Conservation (phyloP, 495 filamentous ascomycete genomes). For the Hapsidospora chrysogenum region DNA sequence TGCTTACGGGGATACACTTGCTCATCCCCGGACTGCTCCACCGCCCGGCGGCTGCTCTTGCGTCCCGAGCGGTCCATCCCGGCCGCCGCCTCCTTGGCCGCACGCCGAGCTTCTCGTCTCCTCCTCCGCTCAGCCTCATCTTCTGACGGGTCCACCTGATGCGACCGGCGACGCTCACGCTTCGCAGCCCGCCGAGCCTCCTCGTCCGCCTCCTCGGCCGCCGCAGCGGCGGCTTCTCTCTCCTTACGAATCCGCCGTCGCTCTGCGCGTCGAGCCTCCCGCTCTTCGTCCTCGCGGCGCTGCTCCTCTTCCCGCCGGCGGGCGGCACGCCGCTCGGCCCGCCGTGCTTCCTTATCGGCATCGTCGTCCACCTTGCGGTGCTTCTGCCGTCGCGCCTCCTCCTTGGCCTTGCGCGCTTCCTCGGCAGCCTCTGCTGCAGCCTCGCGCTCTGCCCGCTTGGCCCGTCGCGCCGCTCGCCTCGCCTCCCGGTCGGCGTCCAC, state of each 20-base stretch:
- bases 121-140: slow-evolving; percentile 35
- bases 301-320: slow-evolving; percentile 26
- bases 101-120: slow-evolving; percentile 27
- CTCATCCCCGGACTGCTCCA: slow-evolving; percentile 17
- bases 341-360: slow-evolving; percentile 25
- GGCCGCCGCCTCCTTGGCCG: slow-evolving; percentile 13
- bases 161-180: slow-evolving; percentile 16
- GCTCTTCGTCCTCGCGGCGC: slow-evolving; percentile 19
- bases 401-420: slow-evolving; percentile 24
- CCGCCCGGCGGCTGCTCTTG: slow-evolving; percentile 13
- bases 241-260: slow-evolving; percentile 24
- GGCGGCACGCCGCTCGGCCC: slow-evolving; percentile 30
- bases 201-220: slow-evolving; percentile 21
- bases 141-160: slow-evolving; percentile 12
- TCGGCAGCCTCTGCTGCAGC: slow-evolving; percentile 30
- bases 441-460: slow-evolving; percentile 28
- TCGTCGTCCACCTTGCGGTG: slow-evolving; percentile 26
- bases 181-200: slow-evolving; percentile 28
- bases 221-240: slow-evolving; percentile 17
- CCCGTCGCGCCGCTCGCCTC: slow-evolving; percentile 32
- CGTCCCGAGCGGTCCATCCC: slow-evolving; percentile 6
- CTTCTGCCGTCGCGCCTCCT: slow-evolving; percentile 23
- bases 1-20: slow-evolving; percentile 27
- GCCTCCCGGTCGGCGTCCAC: slow-evolving; percentile 35
- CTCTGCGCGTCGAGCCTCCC: slow-evolving; percentile 25